phyloP scores from a whole-genome alignment of 1,284 basidiomycete species.

The Neolentinus lepideus region DNA sequence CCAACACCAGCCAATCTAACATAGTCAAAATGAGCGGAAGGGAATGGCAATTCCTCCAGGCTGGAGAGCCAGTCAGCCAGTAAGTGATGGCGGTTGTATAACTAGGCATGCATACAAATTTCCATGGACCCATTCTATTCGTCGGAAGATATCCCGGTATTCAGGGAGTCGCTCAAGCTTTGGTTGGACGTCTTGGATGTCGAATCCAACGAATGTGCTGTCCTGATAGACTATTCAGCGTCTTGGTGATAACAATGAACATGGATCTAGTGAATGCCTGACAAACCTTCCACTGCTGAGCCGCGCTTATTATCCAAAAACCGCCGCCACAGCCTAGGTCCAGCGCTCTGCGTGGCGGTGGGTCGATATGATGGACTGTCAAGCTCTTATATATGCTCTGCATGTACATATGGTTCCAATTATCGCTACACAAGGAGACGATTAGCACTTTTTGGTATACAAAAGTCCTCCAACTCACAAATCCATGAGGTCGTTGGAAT shows the following conservation, averaged over 20 bases:
- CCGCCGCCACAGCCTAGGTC: conserved; percentile 82
- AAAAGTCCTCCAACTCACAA: conserved; percentile 35
- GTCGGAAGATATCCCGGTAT: conserved; percentile 31
- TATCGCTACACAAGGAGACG: conserved; percentile 40
- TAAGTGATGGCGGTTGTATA: not conserved
- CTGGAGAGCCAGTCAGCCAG: conserved; percentile 24
- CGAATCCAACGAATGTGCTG: conserved; percentile 52
- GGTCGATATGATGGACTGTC: conserved; percentile 45
- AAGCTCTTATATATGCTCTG: conserved; percentile 33
- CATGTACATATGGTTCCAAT: conserved; percentile 63
- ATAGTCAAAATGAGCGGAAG: conserved; percentile 49
- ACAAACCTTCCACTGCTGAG: conserved; percentile 54
- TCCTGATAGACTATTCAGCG: conserved; percentile 26
- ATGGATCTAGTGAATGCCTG: not conserved
- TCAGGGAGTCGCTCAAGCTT: conserved; percentile 30
- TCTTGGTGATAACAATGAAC: not conserved
- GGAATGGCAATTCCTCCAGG: conserved; percentile 56
- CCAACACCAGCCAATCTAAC: conserved; percentile 57
- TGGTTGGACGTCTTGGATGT: conserved; percentile 51
- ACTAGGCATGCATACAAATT: conserved; percentile 42
- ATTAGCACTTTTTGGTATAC: not conserved
- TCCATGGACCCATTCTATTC: conserved; percentile 59
- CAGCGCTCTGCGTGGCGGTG: conserved; percentile 46
- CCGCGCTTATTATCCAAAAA: conserved; percentile 64
- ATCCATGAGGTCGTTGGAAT: conserved; percentile 38